Conservation (phyloP, 345 rosid genomes). For the Bruguiera sexangula region DNA sequence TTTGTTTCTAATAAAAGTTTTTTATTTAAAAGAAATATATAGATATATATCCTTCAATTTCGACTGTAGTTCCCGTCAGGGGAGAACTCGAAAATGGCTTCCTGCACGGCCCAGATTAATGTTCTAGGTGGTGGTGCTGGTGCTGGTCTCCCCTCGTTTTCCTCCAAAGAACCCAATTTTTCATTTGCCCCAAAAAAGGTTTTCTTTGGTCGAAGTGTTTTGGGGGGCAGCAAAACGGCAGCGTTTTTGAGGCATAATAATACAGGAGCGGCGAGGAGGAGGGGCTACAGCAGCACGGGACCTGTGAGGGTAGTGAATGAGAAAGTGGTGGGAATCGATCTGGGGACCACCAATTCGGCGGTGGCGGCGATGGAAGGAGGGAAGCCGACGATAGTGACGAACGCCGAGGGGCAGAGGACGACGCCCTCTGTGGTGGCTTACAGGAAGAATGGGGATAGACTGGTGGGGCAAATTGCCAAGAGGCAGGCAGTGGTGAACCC, state of each 20-base stretch:
- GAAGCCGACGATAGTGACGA: constrained; percentile 90
- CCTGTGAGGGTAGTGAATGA: constrained; percentile 70
- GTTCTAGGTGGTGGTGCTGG: constrained; percentile 44
- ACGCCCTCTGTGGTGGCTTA: constrained; percentile 98
- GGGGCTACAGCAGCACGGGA: constrained; percentile 43
- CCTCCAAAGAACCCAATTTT: constrained; percentile 28
- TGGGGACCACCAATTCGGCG: constrained; percentile 96
- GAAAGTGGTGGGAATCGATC: constrained; percentile 92
- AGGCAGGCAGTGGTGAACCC: constrained; percentile 98
- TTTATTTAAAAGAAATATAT: too few species aligned
- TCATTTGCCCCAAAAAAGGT: constrained; percentile 27
- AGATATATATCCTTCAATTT: not conserved
- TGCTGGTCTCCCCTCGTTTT: constrained; percentile 27
- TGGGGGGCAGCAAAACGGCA: constrained; percentile 28
- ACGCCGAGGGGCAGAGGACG: constrained; percentile 96
- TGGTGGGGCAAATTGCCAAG: constrained; percentile 98
- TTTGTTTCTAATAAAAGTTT: too few species aligned
- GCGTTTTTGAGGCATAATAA: constrained; percentile 44
- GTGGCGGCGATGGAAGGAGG: constrained; percentile 99
- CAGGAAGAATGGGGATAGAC: constrained; percentile 76
- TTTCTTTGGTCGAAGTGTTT: constrained; percentile 53
- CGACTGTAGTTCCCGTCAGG: too few species aligned
- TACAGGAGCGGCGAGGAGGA: constrained; percentile 27
- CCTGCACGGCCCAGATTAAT: constrained; percentile 68
- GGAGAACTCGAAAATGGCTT: constrained; percentile 46